phyloP scores from a whole-genome alignment of 106 monocot species.

The Dioscorea alata region DNA sequence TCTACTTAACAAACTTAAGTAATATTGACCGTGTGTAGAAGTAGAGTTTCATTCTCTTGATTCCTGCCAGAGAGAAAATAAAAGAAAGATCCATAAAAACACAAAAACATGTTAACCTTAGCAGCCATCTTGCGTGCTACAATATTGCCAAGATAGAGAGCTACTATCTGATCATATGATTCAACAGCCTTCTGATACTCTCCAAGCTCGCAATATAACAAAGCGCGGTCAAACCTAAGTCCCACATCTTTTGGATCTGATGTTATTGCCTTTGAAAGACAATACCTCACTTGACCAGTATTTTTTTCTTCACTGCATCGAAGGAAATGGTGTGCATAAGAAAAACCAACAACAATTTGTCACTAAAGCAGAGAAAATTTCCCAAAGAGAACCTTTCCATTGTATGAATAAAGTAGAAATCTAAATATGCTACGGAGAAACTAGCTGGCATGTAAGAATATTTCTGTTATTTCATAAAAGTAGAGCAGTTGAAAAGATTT shows the following conservation, averaged over 20 bases:
- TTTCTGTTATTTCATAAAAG: too few relatives aligned
- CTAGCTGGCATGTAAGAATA: too few relatives aligned
- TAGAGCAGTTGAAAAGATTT: too few relatives aligned
- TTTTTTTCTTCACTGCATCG: conserved; percentile 57
- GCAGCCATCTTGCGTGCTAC: conserved; percentile 74
- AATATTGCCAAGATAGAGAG: conserved; percentile 41
- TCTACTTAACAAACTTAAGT: too few relatives aligned
- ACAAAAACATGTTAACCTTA: conserved; percentile 36
- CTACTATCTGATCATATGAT: conserved; percentile 69
- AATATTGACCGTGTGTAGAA: too few relatives aligned
- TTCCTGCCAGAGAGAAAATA: background rate
- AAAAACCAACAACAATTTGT: background rate
- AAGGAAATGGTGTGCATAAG: background rate
- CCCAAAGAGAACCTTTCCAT: too few relatives aligned
- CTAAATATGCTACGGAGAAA: too few relatives aligned
- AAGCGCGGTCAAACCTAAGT: conserved; percentile 61
- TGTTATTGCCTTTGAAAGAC: conserved; percentile 85
- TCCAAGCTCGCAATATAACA: conserved; percentile 47
- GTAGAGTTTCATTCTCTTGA: too few relatives aligned
- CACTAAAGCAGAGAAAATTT: too few relatives aligned
- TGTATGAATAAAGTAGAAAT: too few relatives aligned
- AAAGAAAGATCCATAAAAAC: background rate
- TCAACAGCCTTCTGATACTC: conserved; percentile 82
- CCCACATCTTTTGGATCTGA: conserved; percentile 83
- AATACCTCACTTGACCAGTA: conserved; percentile 65